These are phyloP conservation scores for Capsicum rhomboideum DNA, from an alignment of 257 asterid genomes.

Conservation along the genomic window DNA sequence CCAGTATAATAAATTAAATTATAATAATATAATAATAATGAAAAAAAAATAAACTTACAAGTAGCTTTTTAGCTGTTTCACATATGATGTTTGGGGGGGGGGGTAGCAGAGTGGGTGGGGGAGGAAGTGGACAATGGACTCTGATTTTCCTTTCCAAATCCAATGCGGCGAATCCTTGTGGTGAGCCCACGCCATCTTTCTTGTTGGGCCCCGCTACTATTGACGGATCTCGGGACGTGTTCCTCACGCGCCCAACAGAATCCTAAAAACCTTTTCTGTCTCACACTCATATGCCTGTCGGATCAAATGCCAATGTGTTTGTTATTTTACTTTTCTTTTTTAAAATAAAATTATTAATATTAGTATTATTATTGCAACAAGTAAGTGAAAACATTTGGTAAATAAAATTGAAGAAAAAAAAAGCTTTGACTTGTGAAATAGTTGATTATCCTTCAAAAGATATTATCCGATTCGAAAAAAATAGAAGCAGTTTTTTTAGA, in stretches of 20 bases:
- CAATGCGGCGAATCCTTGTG: slow-evolving; percentile 3
- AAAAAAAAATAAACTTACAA: no score
- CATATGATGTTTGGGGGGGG: no score
- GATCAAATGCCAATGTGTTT: background rate
- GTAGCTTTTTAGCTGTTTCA: background rate
- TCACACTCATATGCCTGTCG: background rate
- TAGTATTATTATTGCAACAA: background rate
- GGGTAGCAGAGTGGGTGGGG: no score
- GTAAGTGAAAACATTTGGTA: background rate
- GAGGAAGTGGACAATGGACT: background rate
- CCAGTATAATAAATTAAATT: no score
- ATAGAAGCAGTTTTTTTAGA: no score
- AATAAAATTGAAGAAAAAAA: no score
- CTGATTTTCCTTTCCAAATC: background rate
- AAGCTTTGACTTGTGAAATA: no score
- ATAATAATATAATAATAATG: no score
- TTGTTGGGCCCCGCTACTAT: background rate
- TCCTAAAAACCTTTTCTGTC: background rate
- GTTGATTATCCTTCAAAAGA: no score
- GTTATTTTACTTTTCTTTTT: background rate
- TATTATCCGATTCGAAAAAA: no score
- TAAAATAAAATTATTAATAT: background rate
- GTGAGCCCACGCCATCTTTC: background rate
- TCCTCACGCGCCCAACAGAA: background rate
- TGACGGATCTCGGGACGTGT: background rate